These are phyloP conservation scores for Papilionanthe hybrid DNA, from an alignment of 116 monocot genomes.

Conservation along the genomic window DNA sequence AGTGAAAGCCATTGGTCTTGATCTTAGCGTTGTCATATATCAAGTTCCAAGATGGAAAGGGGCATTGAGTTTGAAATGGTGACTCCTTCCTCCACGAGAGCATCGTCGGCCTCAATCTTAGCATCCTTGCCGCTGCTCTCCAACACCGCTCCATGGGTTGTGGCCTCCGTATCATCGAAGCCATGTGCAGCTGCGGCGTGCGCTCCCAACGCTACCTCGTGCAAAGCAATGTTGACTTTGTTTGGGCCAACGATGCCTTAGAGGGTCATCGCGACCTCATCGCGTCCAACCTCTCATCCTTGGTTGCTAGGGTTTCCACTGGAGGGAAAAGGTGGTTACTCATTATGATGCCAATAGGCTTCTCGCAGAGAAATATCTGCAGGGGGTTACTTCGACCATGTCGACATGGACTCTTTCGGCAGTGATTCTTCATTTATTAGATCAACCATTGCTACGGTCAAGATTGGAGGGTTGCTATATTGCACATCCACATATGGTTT, in stretches of 20 bases:
- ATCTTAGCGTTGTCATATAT: no score
- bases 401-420: slow-evolving; percentile 86
- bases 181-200: slow-evolving; percentile 94
- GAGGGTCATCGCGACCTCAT: slow-evolving; percentile 50
- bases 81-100: slow-evolving; percentile 75
- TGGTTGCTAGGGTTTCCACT: slow-evolving; percentile 2
- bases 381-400: slow-evolving; percentile 63
- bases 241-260: slow-evolving; percentile 90
- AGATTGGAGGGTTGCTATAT: slow-evolving; percentile 71
- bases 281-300: slow-evolving; percentile 44
- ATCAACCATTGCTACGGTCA: slow-evolving; percentile 50
- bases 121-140: slow-evolving; percentile 60
- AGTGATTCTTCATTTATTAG: slow-evolving; percentile 73
- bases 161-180: slow-evolving; percentile 56
- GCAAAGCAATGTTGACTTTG: slow-evolving; percentile 69
- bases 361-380: slow-evolving; percentile 58
- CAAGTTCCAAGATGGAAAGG: slow-evolving; percentile 20
- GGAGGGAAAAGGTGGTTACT: slow-evolving; percentile 50
- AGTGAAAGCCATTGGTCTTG: background rate
- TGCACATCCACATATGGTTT: slow-evolving; percentile 75
- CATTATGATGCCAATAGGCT: slow-evolving; percentile 71
- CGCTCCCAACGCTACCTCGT: slow-evolving; percentile 75
- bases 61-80: slow-evolving; percentile 69
- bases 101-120: slow-evolving; percentile 77
- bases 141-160: slow-evolving; percentile 16